Base-by-base conservation (phyloP, 345 rosid species). In the Bruguiera parviflora region DNA sequence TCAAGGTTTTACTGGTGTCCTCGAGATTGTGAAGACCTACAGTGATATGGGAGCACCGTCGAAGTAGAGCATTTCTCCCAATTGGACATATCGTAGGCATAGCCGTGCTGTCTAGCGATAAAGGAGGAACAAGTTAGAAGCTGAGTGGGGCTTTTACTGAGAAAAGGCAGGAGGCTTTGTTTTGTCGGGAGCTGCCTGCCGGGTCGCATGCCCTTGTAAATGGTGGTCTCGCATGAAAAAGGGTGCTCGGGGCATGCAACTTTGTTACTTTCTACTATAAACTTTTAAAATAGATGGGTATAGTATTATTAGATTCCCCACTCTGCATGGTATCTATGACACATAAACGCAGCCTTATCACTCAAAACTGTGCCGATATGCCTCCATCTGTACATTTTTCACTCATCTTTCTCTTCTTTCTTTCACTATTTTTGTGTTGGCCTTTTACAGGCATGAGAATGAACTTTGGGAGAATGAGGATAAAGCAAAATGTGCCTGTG, bases 121-220 rank as follows among this genome's bases (percentile, higher is more conserved):
- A 70, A 70, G 77, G 47, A 5, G 31, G 61, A 33, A 28, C 35
- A 20, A 6, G n/a, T 27, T 31, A 33, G 46, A 53, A n/a, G 4
- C 35, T 13, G n/a, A 66, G 16, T 35, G 58, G 33, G 29, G 18
- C 49, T 60, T 61, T 43, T 69, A 39, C 77, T 65, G 53, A 57
- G 66, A 78, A 78, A 78, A 74, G 28, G 53, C 11, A 3, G 22
- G 57, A 58, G 46, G 64, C 72, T 66, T 71, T 39, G 60, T 71
- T 71, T 49, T 35, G 20, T 16, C 10, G 62, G 35, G 73, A 43
- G 13, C 5, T 43, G 19, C 47, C 4, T 10, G 47, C 47, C 47
- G 47, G 47, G 67, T 66, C 73, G 78, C 79, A 81, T 70, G 71
- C 72, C 63, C 69, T 78, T 75, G 24, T 65, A 66, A 63, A 75